phyloP scores from a whole-genome alignment of 2,329 filamentous ascomycete species.

The Zarea fungicola region DNA sequence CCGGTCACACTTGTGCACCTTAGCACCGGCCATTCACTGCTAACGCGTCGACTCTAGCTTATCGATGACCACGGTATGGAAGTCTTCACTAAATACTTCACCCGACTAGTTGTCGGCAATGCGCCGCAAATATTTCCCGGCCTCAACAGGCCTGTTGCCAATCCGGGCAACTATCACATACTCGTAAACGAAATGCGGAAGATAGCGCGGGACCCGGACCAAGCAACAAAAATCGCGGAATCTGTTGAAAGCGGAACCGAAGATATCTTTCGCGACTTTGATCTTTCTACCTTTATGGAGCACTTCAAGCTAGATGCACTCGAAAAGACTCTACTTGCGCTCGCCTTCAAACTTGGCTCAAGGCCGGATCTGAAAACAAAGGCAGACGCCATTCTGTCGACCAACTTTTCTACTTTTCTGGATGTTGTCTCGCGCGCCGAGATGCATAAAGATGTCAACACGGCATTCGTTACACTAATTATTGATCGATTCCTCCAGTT shows the following conservation, averaged over 20 bases:
- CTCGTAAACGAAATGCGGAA: constrained; percentile 82
- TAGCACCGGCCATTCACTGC: no score
- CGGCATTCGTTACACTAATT: constrained; percentile 70
- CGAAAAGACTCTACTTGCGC: constrained; percentile 78
- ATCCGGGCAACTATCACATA: constrained; percentile 77
- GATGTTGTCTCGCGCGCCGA: constrained; percentile 65
- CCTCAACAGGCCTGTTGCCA: constrained; percentile 65
- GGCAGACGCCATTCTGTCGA: constrained; percentile 85
- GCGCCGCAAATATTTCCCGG: constrained; percentile 85
- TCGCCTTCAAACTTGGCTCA: constrained; percentile 80
- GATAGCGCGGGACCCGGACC: constrained; percentile 71
- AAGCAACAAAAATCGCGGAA: constrained; percentile 88
- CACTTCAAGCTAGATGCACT: constrained; percentile 91
- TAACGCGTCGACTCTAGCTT: constrained; percentile 50
- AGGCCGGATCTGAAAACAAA: constrained; percentile 82
- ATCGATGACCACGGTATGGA: constrained; percentile 99
- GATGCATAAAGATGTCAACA: constrained; percentile 59
- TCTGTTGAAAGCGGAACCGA: constrained; percentile 86
- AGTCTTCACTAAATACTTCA: constrained; percentile 93
- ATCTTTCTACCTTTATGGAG: constrained; percentile 90
- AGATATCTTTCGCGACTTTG: constrained; percentile 92
- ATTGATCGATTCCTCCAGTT: constrained; percentile 84
- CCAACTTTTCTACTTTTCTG: constrained; percentile 72
- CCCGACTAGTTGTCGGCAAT: constrained; percentile 86
- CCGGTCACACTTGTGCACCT: no score